Conservation (phyloP, 306 rosid genomes). For the Pyrus communis region DNA sequence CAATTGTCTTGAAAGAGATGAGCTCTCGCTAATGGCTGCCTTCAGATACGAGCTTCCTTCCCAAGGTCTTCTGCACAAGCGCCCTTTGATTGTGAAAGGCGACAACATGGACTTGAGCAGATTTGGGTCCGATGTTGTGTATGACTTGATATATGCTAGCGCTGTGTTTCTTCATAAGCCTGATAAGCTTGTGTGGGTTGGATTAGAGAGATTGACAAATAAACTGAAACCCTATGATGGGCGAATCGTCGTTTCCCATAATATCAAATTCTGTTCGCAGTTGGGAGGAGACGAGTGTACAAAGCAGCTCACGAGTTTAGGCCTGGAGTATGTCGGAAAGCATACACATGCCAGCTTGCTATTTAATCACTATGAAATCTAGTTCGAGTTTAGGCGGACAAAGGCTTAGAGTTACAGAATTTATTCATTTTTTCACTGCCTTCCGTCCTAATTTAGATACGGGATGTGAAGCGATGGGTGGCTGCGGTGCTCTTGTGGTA, state of each 20-base stretch:
- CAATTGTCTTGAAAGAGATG: constrained; percentile 86
- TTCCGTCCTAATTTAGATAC: constrained; percentile 5
- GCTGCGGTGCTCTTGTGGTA: constrained; percentile 15
- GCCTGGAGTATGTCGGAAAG: constrained; percentile 63
- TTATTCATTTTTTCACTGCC: not conserved
- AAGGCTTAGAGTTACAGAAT: constrained; percentile 27
- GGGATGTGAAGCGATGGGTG: constrained; percentile 3
- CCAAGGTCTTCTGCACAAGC: constrained; percentile 77
- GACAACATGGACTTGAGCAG: constrained; percentile 72
- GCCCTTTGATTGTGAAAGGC: constrained; percentile 74
- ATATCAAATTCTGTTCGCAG: constrained; percentile 73
- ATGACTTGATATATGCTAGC: constrained; percentile 81
- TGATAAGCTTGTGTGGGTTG: constrained; percentile 79
- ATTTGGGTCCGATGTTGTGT: constrained; percentile 44
- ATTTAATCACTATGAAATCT: constrained; percentile 82
- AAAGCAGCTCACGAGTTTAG: constrained; percentile 51
- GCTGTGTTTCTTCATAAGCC: constrained; percentile 95
- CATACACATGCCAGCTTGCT: constrained; percentile 76
- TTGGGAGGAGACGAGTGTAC: constrained; percentile 80
- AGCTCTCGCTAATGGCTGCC: constrained; percentile 83
- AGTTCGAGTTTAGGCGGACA: constrained; percentile 68
- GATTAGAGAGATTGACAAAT: constrained; percentile 59
- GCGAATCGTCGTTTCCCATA: constrained; percentile 72
- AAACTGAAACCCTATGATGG: constrained; percentile 65
- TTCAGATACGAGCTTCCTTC: constrained; percentile 88